Evolutionary conservation across 2,329 filamentous ascomycete species (phyloP), one percentile per base, ranked within the genome.

Genomic region (Xylariaceae sp.): DNA sequence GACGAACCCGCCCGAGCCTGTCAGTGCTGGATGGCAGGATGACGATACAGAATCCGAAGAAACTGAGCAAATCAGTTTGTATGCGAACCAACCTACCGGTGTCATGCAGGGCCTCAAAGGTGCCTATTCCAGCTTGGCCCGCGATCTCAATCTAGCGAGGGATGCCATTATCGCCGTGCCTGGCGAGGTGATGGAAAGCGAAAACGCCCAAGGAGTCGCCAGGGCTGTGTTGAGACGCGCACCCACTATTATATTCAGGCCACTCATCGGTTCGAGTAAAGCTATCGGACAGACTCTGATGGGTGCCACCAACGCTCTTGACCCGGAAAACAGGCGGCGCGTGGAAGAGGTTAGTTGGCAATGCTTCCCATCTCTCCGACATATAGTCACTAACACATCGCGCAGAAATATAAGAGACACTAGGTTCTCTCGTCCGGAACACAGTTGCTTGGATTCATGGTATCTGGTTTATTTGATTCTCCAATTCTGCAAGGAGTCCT

Each of bases 101-200:
- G 88, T 99, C 2, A 79, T 92, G 3, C 89, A 95, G 64, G 94
- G 94, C 3, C 76, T 99, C 12, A 81, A 88, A 2, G 88, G 88
- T 9, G 94, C 91, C 3, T 92, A 91, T 64, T 77, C 85, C 31
- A 89, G 91, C 51, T 78, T 99, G 31, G 85, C 91, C 57, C 83
- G 91, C 35, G 95, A 99, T 70, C 76, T 99, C n/a, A 79, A 92
- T 40, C 77, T 91, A 44, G 89, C 94, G 0, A 80, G 86, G 54
- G 91, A 99, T 72, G 94, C 92, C 7, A 90, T 99, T 55, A 92
- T 99, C 64, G 94, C 92, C 1, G 89, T 99, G 30, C 92, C 94
- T 0, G 89, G 87, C 0, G 92, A 97, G 68, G 83, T 95, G 0
- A 86, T 95, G 77, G 91, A 96, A 65, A 91, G 88, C 65, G 82